Base-by-base conservation (phyloP, 495 filamentous ascomycete genomes). In the Penicillium fimorum region DNA sequence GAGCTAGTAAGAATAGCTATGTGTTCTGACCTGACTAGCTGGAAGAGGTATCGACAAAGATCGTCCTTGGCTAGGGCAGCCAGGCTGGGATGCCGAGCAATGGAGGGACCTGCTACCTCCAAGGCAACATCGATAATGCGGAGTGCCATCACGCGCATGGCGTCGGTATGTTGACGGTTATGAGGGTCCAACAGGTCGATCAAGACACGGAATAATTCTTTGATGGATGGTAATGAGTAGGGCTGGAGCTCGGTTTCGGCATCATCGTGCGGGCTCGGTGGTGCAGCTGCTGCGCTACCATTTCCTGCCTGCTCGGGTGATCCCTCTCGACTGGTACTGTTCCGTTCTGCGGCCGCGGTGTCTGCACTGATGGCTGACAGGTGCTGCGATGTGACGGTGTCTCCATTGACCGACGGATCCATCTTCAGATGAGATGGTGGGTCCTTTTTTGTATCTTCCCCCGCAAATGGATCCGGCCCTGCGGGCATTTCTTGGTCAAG, bases 81-180 rank as follows among this genome's bases (percentile, higher is more conserved):
- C 50, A 99, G 75, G 49, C 87, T 91, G 7, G 93, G 92, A 68
- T 99, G 95, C 55, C 89, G 89, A 45, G 92, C 90, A 65, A 99
- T 97, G 1, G 92, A 96, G 2, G 94, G 93, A 0, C 94, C 94
- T 22, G 94, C 92, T 55, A 97, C 92, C 68, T 99, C 94, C 38
- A 99, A 81, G 11, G 94, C 93, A 33, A 99, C 94, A 76, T 97
- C 94, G 55, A 97, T 96, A 55, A 99, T 97, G 32, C 95, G 82
- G 51, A 99, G 76, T 6, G 95, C 94, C 91, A 97, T 97, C 22
- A 97, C 90, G 60, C 92, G 83, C 87, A 97, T 96, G 9, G 90
- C 86, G 67, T 99, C 94, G 13, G 90, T 92, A 70, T 96, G 90
- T 60, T 91, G 88, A 40, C 84, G 84, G 63, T 97, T 92, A 61